Evolutionary conservation across 164 flowering plant species (phyloP).

Genomic region (Cinnamomum chago): DNA sequence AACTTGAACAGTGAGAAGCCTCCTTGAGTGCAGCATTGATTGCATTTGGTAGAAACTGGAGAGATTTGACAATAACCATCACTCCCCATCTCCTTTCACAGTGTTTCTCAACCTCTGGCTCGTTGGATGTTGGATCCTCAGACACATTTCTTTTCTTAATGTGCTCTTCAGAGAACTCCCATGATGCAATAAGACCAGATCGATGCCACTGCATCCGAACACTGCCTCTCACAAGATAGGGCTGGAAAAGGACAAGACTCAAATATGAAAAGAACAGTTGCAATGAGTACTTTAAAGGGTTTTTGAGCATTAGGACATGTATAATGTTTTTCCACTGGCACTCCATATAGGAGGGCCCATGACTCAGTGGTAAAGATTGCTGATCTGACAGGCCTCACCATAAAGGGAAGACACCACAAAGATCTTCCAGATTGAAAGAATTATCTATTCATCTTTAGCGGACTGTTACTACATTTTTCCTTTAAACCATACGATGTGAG

Average conservation of each 20-base stretch:
- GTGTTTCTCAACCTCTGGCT: slow-evolving; percentile 44
- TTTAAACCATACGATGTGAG: neutral
- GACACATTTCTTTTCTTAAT: slow-evolving; percentile 45
- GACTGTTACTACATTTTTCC: neutral
- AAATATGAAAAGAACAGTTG: slow-evolving; percentile 9
- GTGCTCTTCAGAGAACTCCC: slow-evolving; percentile 93
- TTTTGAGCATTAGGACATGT: neutral
- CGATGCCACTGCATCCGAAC: slow-evolving; percentile 99
- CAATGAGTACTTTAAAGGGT: neutral
- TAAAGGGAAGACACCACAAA: neutral
- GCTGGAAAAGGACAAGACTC: slow-evolving; percentile 43
- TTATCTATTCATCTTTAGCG: neutral
- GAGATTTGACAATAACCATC: slow-evolving; percentile 95
- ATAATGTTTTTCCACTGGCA: neutral
- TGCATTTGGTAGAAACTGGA: slow-evolving; percentile 69
- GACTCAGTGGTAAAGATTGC: neutral
- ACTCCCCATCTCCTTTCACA: slow-evolving; percentile 90
- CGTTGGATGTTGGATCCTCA: slow-evolving; percentile 36
- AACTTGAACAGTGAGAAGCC: slow-evolving; percentile 40
- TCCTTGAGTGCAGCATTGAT: slow-evolving; percentile 74
- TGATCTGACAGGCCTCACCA: neutral
- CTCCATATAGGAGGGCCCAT: neutral
- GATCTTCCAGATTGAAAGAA: neutral
- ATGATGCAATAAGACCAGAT: slow-evolving; percentile 88
- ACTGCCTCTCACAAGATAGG: slow-evolving; percentile 91